These are phyloP conservation scores for Mortierella sp. DNA, from an alignment of 371 early-diverging fungal species.

Conservation along the genomic window DNA sequence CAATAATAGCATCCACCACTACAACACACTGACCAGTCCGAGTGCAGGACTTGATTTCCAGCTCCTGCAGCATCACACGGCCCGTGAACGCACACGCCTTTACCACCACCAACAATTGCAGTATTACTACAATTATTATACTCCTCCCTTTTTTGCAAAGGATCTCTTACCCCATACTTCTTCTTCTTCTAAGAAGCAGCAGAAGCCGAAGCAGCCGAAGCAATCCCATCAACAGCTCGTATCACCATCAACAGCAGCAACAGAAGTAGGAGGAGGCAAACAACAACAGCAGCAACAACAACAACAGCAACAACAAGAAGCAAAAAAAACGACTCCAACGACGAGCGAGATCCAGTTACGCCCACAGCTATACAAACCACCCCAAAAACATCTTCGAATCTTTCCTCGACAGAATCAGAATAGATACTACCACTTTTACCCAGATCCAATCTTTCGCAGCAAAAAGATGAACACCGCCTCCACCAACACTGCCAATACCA, in stretches of 20 bases:
- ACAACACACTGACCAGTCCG: slow-evolving; percentile 23
- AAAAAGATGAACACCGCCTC: slow-evolving; percentile 18
- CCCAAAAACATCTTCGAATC: slow-evolving; percentile 18
- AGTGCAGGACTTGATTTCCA: slow-evolving; percentile 14
- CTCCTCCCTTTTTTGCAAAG: neutral
- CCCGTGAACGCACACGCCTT: slow-evolving; percentile 26
- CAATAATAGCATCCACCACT: slow-evolving; percentile 8
- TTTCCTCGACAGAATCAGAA: slow-evolving; percentile 34
- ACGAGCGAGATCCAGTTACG: neutral
- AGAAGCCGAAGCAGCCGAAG: neutral
- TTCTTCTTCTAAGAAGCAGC: neutral
- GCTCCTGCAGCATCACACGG: slow-evolving; percentile 18
- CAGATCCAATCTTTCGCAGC: slow-evolving; percentile 38
- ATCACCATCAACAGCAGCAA: neutral
- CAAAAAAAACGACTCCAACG: neutral
- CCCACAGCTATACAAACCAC: slow-evolving; percentile 21
- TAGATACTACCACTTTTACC: slow-evolving; percentile 41
- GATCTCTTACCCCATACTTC: too few relatives aligned
- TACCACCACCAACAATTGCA: slow-evolving; percentile 24
- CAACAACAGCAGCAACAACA: neutral
- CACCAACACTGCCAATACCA: neutral
- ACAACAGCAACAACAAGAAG: neutral
- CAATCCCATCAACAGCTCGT: neutral
- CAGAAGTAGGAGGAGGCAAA: neutral
- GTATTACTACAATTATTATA: neutral